Percentiles rank a stretch among this genome's conserved stretches.
Conservation (phyloP, 1,284 basidiomycete genomes). For the Cronartium quercuum region DNA sequence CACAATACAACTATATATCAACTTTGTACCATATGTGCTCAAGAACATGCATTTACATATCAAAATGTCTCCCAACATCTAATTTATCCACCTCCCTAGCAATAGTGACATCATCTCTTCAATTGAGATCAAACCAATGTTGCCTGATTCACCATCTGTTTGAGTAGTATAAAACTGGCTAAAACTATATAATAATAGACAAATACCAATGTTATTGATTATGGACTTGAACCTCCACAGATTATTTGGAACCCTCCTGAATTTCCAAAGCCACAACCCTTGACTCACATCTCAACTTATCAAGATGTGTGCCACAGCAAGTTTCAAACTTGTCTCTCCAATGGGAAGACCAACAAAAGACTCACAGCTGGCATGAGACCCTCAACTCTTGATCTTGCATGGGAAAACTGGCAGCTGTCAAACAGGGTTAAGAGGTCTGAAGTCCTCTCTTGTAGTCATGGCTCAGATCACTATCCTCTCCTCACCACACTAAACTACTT, state of each 20-base stretch:
- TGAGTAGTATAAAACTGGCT: neutral
- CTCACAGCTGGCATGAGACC: neutral
- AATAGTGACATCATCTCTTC: neutral
- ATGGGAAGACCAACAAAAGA: neutral
- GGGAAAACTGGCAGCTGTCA: neutral
- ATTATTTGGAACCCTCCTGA: neutral
- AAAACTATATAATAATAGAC: neutral
- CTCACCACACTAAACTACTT: neutral
- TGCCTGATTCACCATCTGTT: neutral
- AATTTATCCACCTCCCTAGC: neutral
- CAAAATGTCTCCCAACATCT: neutral
- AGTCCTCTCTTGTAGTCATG: neutral
- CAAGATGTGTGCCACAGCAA: neutral
- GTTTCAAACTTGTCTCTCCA: neutral
- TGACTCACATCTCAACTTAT: neutral
- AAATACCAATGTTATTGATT: neutral
- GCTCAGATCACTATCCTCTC: neutral
- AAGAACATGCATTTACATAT: neutral
- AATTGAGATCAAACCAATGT: neutral
- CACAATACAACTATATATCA: neutral
- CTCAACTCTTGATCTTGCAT: neutral
- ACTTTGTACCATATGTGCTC: too few relatives aligned
- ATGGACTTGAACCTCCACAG: neutral
- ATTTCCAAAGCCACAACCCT: neutral
- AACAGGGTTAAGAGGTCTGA: neutral